Conservation (phyloP, 805 yeast species). For the Candida loeiensis region DNA sequence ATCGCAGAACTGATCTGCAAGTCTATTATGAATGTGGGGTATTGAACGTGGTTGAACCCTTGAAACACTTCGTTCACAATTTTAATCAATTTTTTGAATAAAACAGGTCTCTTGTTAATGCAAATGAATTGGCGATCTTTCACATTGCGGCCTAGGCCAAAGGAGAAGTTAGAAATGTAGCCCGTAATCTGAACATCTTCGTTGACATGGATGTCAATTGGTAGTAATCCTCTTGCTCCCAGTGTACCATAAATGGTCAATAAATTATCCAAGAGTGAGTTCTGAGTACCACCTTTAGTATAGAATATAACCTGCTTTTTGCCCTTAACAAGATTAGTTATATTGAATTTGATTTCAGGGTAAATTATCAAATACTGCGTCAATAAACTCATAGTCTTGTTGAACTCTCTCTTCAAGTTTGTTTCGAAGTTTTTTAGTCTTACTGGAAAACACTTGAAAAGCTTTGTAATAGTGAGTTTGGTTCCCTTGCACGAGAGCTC, state of each 20-base stretch:
- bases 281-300: slow-evolving; percentile 51
- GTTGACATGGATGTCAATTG: slow-evolving; percentile 42
- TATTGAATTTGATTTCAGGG: slow-evolving; percentile 54
- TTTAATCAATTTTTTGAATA: slow-evolving; percentile 50
- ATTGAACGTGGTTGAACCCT: slow-evolving; percentile 66
- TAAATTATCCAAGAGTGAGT: slow-evolving; percentile 47
- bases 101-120: slow-evolving; percentile 75
- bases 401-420: slow-evolving; percentile 67
- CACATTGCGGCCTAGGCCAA: slow-evolving; percentile 64
- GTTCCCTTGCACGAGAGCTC: slow-evolving; percentile 59
- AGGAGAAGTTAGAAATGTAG: slow-evolving; percentile 67
- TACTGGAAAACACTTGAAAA: slow-evolving; percentile 77
- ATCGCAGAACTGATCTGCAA: slow-evolving; percentile 47
- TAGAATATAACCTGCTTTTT: slow-evolving; percentile 55
- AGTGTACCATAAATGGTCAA: slow-evolving; percentile 68
- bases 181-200: slow-evolving; percentile 49
- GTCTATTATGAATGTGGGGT: slow-evolving; percentile 66
- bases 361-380: slow-evolving; percentile 67
- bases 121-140: slow-evolving; percentile 73
- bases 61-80: slow-evolving; percentile 72
- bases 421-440: slow-evolving; percentile 69
- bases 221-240: slow-evolving; percentile 55
- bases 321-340: slow-evolving; percentile 46
- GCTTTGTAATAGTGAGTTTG: slow-evolving; percentile 47
- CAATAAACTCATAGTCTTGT: slow-evolving; percentile 58